Conservation (phyloP, 192 early-diverging fungal species). For the Globomyces pollinis-pini region DNA sequence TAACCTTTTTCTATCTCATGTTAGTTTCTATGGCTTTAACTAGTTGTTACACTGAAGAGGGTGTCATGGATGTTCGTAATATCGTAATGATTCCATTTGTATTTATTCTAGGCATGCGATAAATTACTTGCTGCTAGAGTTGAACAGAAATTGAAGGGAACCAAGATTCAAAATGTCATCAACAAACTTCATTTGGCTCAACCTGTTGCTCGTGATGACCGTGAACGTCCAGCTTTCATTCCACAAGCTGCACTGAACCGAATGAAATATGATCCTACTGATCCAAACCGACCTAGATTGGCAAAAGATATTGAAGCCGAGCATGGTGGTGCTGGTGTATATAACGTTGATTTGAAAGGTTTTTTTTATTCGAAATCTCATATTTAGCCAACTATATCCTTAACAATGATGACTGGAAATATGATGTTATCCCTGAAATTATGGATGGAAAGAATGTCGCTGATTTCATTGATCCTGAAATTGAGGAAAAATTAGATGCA, state of each 20-base stretch:
- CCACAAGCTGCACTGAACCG: slow-evolving; percentile 65
- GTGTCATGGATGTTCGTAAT: slow-evolving; percentile 96
- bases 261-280: slow-evolving; percentile 66
- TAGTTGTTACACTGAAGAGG: slow-evolving; percentile 88
- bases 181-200: slow-evolving; percentile 94
- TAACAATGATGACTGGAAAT: slow-evolving; percentile 82
- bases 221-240: slow-evolving; percentile 68
- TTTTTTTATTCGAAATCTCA: slow-evolving; percentile 3
- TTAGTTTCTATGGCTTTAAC: slow-evolving; percentile 72
- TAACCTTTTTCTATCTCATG: no score
- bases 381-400: slow-evolving; percentile 76
- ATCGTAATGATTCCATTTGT: no score
- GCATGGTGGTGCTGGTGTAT: slow-evolving; percentile 92
- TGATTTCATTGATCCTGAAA: slow-evolving; percentile 97
- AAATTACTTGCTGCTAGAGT: slow-evolving; percentile 84
- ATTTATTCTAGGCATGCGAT: slow-evolving; percentile 86
- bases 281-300: slow-evolving; percentile 73
- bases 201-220: slow-evolving; percentile 76
- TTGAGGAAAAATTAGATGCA: slow-evolving; percentile 89
- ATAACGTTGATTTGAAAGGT: slow-evolving; percentile 88
- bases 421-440: slow-evolving; percentile 97
- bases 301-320: slow-evolving; percentile 88
- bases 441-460: slow-evolving; percentile 97
- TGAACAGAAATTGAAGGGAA: slow-evolving; percentile 88
- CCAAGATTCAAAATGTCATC: slow-evolving; percentile 84